Evolutionary conservation across 371 early-diverging fungal species (phyloP).

Genomic region (Aphelidium insulamus): DNA sequence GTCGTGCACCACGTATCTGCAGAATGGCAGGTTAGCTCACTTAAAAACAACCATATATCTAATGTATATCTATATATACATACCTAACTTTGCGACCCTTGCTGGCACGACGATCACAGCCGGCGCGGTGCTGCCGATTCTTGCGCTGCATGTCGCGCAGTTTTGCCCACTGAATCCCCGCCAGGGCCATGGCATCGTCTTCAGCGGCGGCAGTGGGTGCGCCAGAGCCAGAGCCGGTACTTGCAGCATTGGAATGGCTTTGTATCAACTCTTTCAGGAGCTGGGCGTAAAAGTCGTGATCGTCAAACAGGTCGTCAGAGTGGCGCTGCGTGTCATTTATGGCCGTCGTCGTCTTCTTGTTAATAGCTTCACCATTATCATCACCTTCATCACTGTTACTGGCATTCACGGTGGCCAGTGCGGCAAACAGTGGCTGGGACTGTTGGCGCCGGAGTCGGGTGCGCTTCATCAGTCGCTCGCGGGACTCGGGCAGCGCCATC

Average conservation of each 20-base stretch:
- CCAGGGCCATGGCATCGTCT: constrained; percentile 44
- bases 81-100: constrained; percentile 72
- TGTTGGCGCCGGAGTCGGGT: constrained; percentile 55
- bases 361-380: too few relatives aligned
- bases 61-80: not conserved
- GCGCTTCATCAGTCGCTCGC: constrained; percentile 54
- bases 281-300: constrained; percentile 81
- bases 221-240: constrained; percentile 11
- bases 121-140: too few relatives aligned
- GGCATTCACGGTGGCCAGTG: constrained; percentile 3
- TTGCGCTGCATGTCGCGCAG: constrained; percentile 34
- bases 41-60: not conserved
- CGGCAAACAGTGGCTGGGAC: constrained; percentile 26
- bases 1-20: constrained; percentile 65
- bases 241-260: constrained; percentile 77
- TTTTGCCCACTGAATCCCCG: constrained; percentile 63
- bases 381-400: constrained; percentile 9
- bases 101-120: too few relatives aligned
- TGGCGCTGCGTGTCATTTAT: constrained; percentile 41
- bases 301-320: constrained; percentile 78
- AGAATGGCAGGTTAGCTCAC: not conserved
- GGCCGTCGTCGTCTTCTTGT: constrained; percentile 8
- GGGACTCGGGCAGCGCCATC: constrained; percentile 42
- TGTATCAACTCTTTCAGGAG: constrained; percentile 73
- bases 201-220: not conserved